A percentile compares a stretch with the other conserved stretches of the same genome.
Conservation (phyloP, 1,284 basidiomycete species). For the Ustilago tritici region DNA sequence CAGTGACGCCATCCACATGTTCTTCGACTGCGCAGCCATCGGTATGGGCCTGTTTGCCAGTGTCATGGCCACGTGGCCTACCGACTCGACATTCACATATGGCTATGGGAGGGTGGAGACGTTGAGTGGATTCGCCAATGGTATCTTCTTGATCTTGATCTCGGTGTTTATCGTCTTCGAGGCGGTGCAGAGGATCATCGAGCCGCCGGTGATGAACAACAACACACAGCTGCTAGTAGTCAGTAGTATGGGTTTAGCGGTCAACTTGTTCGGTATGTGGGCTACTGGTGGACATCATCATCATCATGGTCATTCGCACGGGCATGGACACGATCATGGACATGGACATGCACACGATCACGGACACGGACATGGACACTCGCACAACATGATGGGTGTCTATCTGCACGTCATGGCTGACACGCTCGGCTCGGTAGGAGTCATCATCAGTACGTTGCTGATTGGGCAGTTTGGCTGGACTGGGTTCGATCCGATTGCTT, state of each 20-base stretch:
- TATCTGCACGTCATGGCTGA: constrained; percentile 78
- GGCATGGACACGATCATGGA: constrained; percentile 79
- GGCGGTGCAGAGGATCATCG: constrained; percentile 92
- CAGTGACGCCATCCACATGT: constrained; percentile 99
- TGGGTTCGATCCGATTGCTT: constrained; percentile 97
- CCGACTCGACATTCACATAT: constrained; percentile 93
- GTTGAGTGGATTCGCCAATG: constrained; percentile 96
- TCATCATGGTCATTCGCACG: constrained; percentile 70
- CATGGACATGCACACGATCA: constrained; percentile 70
- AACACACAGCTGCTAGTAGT: constrained; percentile 92
- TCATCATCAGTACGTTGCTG: constrained; percentile 94
- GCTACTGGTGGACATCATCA: constrained; percentile 80
- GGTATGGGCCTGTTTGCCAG: constrained; percentile 95
- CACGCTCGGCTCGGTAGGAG: constrained; percentile 87
- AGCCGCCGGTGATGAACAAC: constrained; percentile 95
- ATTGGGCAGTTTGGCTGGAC: constrained; percentile 99
- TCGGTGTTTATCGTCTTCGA: constrained; percentile 99
- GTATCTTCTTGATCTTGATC: constrained; percentile 94
- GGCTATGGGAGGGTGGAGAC: constrained; percentile 99
- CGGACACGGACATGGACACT: constrained; percentile 75
- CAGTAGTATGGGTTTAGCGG: constrained; percentile 85
- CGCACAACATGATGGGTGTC: constrained; percentile 99
- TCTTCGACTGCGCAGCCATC: constrained; percentile 98
- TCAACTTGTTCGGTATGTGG: constrained; percentile 99
- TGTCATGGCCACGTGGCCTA: constrained; percentile 97